Conservation (phyloP, 352 stramenopile species). For the Globisporangium splendens region DNA sequence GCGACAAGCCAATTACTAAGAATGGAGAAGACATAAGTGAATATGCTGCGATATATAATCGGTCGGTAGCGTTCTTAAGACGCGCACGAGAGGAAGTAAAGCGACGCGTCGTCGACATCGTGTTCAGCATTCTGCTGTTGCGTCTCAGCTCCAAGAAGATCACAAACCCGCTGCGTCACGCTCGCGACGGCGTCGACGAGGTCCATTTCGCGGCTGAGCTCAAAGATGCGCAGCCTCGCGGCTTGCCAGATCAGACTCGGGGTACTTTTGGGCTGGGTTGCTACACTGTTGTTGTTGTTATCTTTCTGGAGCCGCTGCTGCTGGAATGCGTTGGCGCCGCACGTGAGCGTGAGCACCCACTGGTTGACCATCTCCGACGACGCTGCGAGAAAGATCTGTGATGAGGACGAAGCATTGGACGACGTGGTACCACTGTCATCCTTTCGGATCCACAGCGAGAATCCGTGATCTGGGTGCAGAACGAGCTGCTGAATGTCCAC, state of each 20-base stretch:
- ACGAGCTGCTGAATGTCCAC: conserved; percentile 8
- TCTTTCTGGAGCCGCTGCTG: conserved; percentile 15
- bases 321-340: conserved; percentile 34
- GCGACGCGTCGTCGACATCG: not conserved
- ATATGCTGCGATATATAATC: too few species aligned
- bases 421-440: not conserved
- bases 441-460: conserved; percentile 2
- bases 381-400: not conserved
- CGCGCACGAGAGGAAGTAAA: conserved; percentile 1
- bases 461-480: not conserved
- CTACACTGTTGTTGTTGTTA: too few species aligned
- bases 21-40: too few species aligned
- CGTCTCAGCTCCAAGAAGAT: not conserved
- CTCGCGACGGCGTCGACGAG: conserved; percentile 17
- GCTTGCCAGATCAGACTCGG: conserved; percentile 38
- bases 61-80: too few species aligned
- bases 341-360: conserved; percentile 39
- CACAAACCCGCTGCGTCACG: conserved; percentile 10
- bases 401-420: too few species aligned
- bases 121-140: not conserved
- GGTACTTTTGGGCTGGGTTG: not conserved
- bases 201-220: conserved; percentile 17
- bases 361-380: conserved; percentile 15
- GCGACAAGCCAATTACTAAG: conserved; percentile 3
- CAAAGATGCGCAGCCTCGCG: conserved; percentile 40